phyloP scores from a whole-genome alignment of 2,329 filamentous ascomycete species.

The Ascosphaera aggregata region DNA sequence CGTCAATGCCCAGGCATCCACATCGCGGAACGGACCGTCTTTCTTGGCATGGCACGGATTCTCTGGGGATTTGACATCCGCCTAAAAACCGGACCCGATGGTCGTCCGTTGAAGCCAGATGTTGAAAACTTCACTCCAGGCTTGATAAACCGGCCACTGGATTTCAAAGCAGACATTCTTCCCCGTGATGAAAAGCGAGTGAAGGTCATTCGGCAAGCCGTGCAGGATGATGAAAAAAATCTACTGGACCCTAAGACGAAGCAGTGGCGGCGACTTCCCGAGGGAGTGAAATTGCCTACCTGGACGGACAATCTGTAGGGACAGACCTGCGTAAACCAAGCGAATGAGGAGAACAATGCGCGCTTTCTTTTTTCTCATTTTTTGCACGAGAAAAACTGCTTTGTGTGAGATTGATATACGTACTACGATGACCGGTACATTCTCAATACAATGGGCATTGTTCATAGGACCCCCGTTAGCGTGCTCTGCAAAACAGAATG shows the following conservation, averaged over 20 bases:
- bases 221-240: not conserved
- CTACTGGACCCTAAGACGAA: constrained; percentile 3
- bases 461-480: too few species aligned
- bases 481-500: too few species aligned
- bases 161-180: constrained; percentile 1
- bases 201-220: constrained; percentile 2
- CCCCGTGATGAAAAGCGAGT: constrained; percentile 4
- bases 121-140: constrained; percentile 3
- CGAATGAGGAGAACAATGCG: too few species aligned
- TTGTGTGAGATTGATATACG: too few species aligned
- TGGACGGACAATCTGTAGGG: too few species aligned
- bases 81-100: constrained; percentile 2
- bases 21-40: constrained; percentile 27
- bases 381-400: too few species aligned
- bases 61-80: constrained; percentile 24
- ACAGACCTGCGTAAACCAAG: too few species aligned
- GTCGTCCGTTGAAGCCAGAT: constrained; percentile 5
- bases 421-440: too few species aligned
- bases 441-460: too few species aligned
- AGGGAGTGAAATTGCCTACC: not conserved
- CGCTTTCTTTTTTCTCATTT: too few species aligned
- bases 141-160: constrained; percentile 2
- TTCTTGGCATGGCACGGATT: constrained; percentile 23
- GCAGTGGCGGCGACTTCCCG: constrained; percentile 1
- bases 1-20: constrained; percentile 19